Base-by-base conservation (phyloP, 306 rosid genomes). In the Citrullus colocynthis region DNA sequence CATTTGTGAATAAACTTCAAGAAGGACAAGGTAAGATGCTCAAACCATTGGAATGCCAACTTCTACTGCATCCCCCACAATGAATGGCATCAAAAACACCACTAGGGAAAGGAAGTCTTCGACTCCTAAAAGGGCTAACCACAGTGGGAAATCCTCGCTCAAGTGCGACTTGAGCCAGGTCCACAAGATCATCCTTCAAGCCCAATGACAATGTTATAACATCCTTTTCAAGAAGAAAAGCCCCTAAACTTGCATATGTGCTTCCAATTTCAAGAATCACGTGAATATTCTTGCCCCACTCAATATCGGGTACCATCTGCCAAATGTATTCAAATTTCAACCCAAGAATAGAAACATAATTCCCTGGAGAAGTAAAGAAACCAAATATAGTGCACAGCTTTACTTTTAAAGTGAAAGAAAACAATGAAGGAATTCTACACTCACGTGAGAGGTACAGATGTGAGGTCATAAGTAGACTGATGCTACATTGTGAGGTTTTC, bases 251-350 rank as follows among this genome's bases (percentile, higher is more conserved):
- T 1, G 97, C 87, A 86, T 92, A 96, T 15, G 89, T 80, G 62
- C 89, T 86, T 80, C 97, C 97, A 13, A 95, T 84, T 73, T 95
- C 98, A 70, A 95, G 91, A 79, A 95, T 85, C 62, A 90, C 76
- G 54, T 90, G 97, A 61, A 95, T 91, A 82, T 90, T 92, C 86
- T 95, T 92, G 59, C 98, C 98, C 97, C 97, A 95, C 71, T 92
- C 97, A 51, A 95, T 89, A 86, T 95, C 98, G 16, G 97, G 98
- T 81, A 95, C 98, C 95, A 88, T 95, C 98, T 95, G 89, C 80
- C 83, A 84, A 73, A 83, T 76, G 78, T 79, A 49, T 82, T 37
- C 55, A 49, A 12, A 71, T 48, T 71, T 21, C 59, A 48, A 24
- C 39, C 59, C 55, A 71, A 24, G 59, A 42, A 45, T 71, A 71